Conservation (phyloP, 2,329 filamentous ascomycete genomes). For the Bretziella fagacearum region DNA sequence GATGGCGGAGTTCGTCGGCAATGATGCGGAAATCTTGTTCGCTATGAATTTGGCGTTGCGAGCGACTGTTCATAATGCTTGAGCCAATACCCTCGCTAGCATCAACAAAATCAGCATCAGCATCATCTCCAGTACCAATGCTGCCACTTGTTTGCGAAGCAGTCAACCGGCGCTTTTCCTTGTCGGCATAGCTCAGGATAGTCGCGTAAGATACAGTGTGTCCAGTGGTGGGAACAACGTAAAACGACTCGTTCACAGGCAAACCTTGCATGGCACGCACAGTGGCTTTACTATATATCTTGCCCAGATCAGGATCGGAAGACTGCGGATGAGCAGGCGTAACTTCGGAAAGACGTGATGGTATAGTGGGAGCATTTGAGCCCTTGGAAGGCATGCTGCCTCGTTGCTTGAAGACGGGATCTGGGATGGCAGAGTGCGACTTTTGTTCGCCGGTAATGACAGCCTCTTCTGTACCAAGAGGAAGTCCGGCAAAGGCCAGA, state of each 20-base stretch:
- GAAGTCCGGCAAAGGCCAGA: conserved; percentile 81
- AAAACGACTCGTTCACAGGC: conserved; percentile 64
- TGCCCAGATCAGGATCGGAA: conserved; percentile 58
- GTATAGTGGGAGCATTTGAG: background rate
- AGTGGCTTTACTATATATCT: conserved; percentile 72
- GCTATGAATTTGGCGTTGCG: conserved; percentile 26
- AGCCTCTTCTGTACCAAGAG: conserved; percentile 43
- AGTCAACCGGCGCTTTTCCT: conserved; percentile 44
- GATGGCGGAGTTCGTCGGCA: conserved; percentile 65
- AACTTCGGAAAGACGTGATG: conserved; percentile 7
- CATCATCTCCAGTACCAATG: conserved; percentile 37
- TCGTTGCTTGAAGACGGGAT: background rate
- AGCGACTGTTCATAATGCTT: conserved; percentile 22
- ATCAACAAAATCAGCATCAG: conserved; percentile 79
- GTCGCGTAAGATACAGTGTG: conserved; percentile 87
- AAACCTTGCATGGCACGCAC: conserved; percentile 61
- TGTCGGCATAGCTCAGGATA: conserved; percentile 57
- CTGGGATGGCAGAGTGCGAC: background rate
- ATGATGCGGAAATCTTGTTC: conserved; percentile 43
- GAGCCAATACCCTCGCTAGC: conserved; percentile 47
- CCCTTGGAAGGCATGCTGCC: background rate
- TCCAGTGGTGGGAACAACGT: conserved; percentile 81
- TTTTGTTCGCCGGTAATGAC: conserved; percentile 6
- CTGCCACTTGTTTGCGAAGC: conserved; percentile 29
- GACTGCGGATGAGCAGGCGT: background rate